Evolutionary conservation across 768 basidiomycete species (phyloP).

Genomic region (Inosperma sp.): DNA sequence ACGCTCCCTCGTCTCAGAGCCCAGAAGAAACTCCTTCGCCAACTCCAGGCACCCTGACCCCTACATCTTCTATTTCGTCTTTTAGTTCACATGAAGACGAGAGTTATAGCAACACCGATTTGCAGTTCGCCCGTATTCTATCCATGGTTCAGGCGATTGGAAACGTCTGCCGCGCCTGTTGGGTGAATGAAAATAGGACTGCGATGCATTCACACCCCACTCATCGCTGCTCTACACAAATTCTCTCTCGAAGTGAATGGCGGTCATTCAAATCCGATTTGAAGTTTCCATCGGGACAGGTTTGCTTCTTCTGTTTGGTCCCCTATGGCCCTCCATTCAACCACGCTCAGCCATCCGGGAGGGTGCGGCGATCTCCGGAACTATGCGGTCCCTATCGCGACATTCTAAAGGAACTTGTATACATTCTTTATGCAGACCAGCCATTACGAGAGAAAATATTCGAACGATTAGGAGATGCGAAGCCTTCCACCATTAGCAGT

Average conservation of each 20-base stretch:
- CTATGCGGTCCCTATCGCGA: not conserved
- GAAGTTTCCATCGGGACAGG: not conserved
- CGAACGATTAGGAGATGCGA: not conserved
- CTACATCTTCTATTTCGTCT: not conserved
- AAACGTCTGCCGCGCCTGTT: not conserved
- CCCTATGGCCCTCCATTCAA: not conserved
- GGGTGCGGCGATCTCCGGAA: not conserved
- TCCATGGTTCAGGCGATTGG: not conserved
- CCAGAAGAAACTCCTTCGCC: not conserved
- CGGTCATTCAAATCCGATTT: not conserved
- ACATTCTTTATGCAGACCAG: not conserved
- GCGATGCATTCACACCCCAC: not conserved
- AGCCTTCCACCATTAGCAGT: not conserved
- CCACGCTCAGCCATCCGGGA: not conserved
- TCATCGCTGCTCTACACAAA: not conserved
- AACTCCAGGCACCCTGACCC: not conserved
- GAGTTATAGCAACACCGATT: not conserved
- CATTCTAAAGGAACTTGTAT: not conserved
- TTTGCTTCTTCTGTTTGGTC: not conserved
- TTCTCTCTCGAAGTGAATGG: not conserved
- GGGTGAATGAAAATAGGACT: not conserved
- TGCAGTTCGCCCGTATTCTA: not conserved
- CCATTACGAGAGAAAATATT: not conserved
- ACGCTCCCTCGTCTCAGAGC: not conserved
- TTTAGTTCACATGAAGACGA: not conserved